phyloP scores from a whole-genome alignment of 1,284 basidiomycete species.

The Cryptococcus wingfieldii region DNA sequence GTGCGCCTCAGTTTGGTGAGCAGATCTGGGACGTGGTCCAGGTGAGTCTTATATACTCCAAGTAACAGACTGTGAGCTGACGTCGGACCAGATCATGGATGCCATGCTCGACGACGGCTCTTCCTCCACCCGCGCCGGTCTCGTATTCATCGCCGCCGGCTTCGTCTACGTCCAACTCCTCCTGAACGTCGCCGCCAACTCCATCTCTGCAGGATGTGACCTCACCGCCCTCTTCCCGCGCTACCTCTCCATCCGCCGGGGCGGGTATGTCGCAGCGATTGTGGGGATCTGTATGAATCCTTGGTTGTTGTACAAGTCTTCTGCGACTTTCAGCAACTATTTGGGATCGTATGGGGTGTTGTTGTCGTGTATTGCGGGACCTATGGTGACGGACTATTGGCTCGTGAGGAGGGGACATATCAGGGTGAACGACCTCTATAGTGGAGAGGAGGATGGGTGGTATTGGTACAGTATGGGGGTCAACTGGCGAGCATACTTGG shows the following conservation, averaged over 20 bases:
- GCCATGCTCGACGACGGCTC: constrained; percentile 30
- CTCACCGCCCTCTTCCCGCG: constrained; percentile 73
- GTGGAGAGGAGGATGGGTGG: constrained; percentile 57
- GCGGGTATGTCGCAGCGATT: constrained; percentile 70
- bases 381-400: constrained; percentile 82
- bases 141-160: constrained; percentile 61
- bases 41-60: background rate
- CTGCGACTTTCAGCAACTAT: constrained; percentile 75
- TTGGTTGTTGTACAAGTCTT: constrained; percentile 75
- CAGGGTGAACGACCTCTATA: constrained; percentile 68
- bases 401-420: constrained; percentile 68
- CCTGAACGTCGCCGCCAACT: constrained; percentile 75
- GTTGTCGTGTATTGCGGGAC: constrained; percentile 71
- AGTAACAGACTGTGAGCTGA: background rate
- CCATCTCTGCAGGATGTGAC: constrained; percentile 78
- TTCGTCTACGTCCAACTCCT: constrained; percentile 46
- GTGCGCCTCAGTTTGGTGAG: constrained; percentile 69
- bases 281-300: constrained; percentile 64
- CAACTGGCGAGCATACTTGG: constrained; percentile 59
- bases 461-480: constrained; percentile 73
- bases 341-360: constrained; percentile 65
- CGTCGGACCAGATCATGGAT: constrained; percentile 30
- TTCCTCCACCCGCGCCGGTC: constrained; percentile 31
- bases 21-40: constrained; percentile 63
- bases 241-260: constrained; percentile 79